phyloP scores from a whole-genome alignment of 306 rosid genomes.

The Spatholobus suberectus region DNA sequence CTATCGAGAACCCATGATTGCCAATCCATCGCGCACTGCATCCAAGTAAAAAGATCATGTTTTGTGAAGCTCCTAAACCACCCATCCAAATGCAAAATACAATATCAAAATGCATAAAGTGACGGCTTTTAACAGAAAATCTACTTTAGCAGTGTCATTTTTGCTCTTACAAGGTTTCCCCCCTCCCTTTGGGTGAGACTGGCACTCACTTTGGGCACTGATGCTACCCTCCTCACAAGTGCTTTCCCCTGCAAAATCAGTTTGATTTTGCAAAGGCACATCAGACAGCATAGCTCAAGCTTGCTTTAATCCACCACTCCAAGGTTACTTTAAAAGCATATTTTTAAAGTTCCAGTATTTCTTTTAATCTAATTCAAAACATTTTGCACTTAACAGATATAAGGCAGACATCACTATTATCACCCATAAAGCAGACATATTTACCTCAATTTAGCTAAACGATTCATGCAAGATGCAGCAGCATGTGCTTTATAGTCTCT shows the following conservation, averaged over 20 bases:
- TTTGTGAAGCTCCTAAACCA: constrained; percentile 31
- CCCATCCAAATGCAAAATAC: constrained; percentile 20
- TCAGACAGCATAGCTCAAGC: not conserved
- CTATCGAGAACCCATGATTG: constrained; percentile 95
- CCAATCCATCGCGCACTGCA: constrained; percentile 99
- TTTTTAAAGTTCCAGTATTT: not conserved
- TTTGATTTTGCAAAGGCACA: constrained; percentile 9
- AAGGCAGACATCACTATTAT: constrained; percentile 19
- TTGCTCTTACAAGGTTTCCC: not conserved
- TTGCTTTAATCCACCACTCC: not conserved
- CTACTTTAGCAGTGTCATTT: constrained; percentile 11
- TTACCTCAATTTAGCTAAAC: constrained; percentile 93
- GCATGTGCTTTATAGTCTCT: constrained; percentile 92
- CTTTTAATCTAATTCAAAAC: constrained; percentile 21
- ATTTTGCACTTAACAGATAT: constrained; percentile 4
- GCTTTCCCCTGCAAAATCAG: not conserved
- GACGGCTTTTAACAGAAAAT: constrained; percentile 18
- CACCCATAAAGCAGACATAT: constrained; percentile 29
- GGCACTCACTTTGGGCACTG: not conserved
- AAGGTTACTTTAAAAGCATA: not conserved
- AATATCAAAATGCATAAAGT: constrained; percentile 29
- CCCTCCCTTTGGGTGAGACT: not conserved
- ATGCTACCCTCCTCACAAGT: not conserved
- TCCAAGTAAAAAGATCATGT: constrained; percentile 36
- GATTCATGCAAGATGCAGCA: constrained; percentile 97